phyloP scores from a whole-genome alignment of 2,329 filamentous ascomycete species.

The Elsinoe fawcettii region DNA sequence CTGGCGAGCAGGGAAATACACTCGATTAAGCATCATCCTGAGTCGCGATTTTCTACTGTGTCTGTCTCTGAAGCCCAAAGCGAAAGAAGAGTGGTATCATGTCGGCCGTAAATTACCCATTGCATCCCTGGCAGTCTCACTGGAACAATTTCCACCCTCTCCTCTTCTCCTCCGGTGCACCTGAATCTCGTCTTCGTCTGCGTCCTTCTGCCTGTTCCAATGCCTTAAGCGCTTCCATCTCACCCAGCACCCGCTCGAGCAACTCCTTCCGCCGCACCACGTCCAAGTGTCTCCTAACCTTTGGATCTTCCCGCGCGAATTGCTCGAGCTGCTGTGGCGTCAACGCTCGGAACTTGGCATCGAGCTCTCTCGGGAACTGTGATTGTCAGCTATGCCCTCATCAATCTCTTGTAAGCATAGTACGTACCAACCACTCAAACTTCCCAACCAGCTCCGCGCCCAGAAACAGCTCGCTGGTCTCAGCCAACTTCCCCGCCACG shows the following conservation, averaged over 20 bases:
- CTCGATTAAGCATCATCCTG: background rate
- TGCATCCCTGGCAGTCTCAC: slow-evolving; percentile 8
- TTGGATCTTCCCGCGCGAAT: slow-evolving; percentile 89
- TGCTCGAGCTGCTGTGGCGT: slow-evolving; percentile 69
- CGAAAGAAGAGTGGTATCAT: slow-evolving; percentile 14
- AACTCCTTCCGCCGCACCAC: slow-evolving; percentile 88
- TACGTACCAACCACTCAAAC: slow-evolving; percentile 76
- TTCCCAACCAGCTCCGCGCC: slow-evolving; percentile 95
- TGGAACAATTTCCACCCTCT: slow-evolving; percentile 7
- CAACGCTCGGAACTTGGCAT: slow-evolving; percentile 67
- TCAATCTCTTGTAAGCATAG: background rate
- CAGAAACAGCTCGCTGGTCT: slow-evolving; percentile 90
- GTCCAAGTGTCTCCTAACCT: slow-evolving; percentile 80
- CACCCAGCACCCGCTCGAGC: slow-evolving; percentile 83
- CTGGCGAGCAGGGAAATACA: background rate
- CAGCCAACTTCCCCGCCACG: slow-evolving; percentile 87
- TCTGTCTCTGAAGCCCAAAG: background rate
- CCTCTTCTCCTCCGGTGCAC: slow-evolving; percentile 19
- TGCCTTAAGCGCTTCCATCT: slow-evolving; percentile 86
- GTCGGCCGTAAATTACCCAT: slow-evolving; percentile 6
- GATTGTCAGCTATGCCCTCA: background rate
- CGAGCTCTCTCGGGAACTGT: slow-evolving; percentile 80
- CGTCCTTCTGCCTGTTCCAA: slow-evolving; percentile 51
- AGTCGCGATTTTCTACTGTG: slow-evolving; percentile 6
- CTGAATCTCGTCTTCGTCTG: slow-evolving; percentile 29